Evolutionary conservation across 441 rosid genomes (phyloP).

Genomic region (Codiaeum variegatum): DNA sequence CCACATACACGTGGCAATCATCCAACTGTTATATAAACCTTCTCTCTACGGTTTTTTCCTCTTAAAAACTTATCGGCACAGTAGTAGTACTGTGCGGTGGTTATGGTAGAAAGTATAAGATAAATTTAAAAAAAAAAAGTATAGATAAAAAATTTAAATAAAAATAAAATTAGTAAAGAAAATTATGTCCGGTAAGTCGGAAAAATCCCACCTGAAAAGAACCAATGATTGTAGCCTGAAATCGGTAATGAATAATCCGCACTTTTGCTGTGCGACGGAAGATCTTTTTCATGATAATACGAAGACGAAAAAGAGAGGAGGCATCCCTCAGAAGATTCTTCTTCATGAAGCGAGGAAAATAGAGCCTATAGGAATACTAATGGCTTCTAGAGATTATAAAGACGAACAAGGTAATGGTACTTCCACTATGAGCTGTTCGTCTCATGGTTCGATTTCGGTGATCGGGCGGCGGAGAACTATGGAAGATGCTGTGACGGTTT

Average conservation of each 20-base stretch:
- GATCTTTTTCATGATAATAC: background rate
- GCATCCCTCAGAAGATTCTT: too few relatives aligned
- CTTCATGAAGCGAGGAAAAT: background rate
- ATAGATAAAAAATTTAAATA: too few relatives aligned
- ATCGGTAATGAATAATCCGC: background rate
- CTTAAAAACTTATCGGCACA: too few relatives aligned
- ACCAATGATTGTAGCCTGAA: background rate
- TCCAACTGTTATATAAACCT: background rate
- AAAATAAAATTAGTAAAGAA: background rate
- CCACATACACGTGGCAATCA: background rate
- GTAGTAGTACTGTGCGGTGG: background rate
- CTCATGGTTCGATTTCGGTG: conserved; percentile 33
- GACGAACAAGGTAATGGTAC: background rate
- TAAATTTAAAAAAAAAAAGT: too few relatives aligned
- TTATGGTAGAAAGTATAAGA: background rate
- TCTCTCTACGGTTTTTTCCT: background rate
- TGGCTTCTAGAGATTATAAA: background rate
- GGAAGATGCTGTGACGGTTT: conserved; percentile 35
- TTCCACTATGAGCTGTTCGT: conserved; percentile 1
- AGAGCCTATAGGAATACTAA: background rate
- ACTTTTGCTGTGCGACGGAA: background rate
- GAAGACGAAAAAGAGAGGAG: conserved; percentile 2
- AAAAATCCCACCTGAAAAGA: background rate
- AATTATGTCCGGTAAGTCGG: background rate
- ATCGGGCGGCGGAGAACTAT: conserved; percentile 35